Conservation (phyloP, 805 yeast genomes). For the Tetrapisispora taiwanensis region DNA sequence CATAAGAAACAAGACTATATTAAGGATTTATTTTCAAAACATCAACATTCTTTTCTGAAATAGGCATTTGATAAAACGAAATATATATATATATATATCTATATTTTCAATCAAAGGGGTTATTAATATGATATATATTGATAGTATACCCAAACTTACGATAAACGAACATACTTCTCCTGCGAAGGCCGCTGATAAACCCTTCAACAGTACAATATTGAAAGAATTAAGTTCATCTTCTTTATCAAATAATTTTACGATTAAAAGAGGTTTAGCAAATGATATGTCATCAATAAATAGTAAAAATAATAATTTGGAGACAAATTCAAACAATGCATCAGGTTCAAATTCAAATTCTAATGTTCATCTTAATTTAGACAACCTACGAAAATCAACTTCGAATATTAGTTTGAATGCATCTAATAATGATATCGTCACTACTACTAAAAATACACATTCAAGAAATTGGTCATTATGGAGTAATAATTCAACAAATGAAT, state of each 20-base stretch:
- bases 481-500: not conserved
- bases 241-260: not conserved
- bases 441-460: not conserved
- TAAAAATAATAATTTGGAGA: not conserved
- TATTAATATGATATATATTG: not conserved
- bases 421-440: not conserved
- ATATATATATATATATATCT: too few relatives aligned
- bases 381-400: not conserved
- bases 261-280: not conserved
- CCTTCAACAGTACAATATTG: not conserved
- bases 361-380: not conserved
- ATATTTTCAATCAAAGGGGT: not conserved
- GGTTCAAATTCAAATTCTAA: not conserved
- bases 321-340: not conserved
- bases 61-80: too few relatives aligned
- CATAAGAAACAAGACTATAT: too few relatives aligned
- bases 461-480: constrained; percentile 4
- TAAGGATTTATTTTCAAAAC: too few relatives aligned
- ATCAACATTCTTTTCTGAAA: too few relatives aligned
- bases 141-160: not conserved
- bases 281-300: not conserved
- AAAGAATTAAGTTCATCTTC: constrained; percentile 1
- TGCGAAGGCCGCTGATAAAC: not conserved
- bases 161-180: not conserved
- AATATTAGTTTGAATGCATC: not conserved